Percentiles rank a stretch among this genome's conserved stretches.
These are phyloP conservation scores for Diaporthe capsici DNA, from an alignment of 2,329 filamentous ascomycete genomes.

Conservation along the genomic window DNA sequence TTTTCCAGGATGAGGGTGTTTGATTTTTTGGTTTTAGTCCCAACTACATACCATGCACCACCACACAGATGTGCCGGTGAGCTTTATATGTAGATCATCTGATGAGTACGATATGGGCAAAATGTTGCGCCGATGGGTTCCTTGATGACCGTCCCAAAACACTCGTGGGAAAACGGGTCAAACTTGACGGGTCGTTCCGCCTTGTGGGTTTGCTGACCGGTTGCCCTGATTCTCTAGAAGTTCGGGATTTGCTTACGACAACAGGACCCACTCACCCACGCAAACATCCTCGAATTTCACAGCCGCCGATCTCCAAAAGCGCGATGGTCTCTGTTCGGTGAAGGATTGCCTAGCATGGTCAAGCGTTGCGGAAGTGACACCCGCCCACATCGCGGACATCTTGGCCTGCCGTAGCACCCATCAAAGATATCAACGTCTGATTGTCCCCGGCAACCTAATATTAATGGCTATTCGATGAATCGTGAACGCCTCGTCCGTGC, in stretches of 20 bases:
- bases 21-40: background rate
- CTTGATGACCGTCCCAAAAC: background rate
- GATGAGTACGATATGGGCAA: background rate
- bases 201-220: background rate
- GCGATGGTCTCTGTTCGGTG: background rate
- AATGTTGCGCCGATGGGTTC: background rate
- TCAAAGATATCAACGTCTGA: background rate
- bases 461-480: conserved; percentile 9
- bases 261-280: conserved; percentile 23
- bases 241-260: conserved; percentile 3
- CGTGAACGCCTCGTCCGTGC: conserved; percentile 25
- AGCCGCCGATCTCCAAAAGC: conserved; percentile 8
- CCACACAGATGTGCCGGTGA: background rate
- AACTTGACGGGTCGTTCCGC: conserved; percentile 24
- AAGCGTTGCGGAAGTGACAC: conserved; percentile 12
- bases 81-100: conserved; percentile 11
- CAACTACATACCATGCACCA: background rate
- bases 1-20: background rate
- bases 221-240: background rate
- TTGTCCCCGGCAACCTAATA: background rate
- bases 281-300: conserved; percentile 24
- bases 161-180: conserved; percentile 8
- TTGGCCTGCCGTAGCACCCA: background rate
- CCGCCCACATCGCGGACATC: background rate
- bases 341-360: background rate